phyloP scores from a whole-genome alignment of 1,139 yeast genomes.

The Debaryomyces coudertii region DNA sequence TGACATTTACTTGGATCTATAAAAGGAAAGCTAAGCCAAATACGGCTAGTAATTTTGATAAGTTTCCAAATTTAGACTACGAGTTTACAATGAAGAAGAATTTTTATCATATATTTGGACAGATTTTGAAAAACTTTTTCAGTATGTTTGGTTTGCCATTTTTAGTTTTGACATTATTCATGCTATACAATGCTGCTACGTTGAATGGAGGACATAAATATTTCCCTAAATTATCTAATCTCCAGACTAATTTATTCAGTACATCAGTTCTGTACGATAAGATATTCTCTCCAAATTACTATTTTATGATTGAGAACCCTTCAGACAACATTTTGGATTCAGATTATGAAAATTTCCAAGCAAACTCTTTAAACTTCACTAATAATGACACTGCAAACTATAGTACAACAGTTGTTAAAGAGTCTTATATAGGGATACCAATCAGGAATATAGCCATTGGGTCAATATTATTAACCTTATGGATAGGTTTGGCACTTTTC shows the following conservation, averaged over 20 bases:
- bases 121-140: slow-evolving; percentile 36
- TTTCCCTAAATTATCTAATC: slow-evolving; percentile 20
- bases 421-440: slow-evolving; percentile 13
- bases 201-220: slow-evolving; percentile 16
- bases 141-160: slow-evolving; percentile 49
- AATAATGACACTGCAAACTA: background rate
- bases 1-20: slow-evolving; percentile 18
- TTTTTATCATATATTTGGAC: slow-evolving; percentile 35
- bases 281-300: slow-evolving; percentile 23
- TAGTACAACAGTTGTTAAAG: background rate
- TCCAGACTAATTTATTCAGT: slow-evolving; percentile 30
- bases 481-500: slow-evolving; percentile 32
- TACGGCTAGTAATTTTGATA: too few species aligned
- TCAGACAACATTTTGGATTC: background rate
- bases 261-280: slow-evolving; percentile 31
- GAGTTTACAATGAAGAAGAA: slow-evolving; percentile 25
- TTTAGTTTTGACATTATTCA: slow-evolving; percentile 43
- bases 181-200: slow-evolving; percentile 32
- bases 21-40: slow-evolving; percentile 1
- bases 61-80: background rate
- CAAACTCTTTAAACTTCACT: background rate
- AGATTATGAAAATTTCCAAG: background rate
- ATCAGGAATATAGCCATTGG: slow-evolving; percentile 28
- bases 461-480: slow-evolving; percentile 35
- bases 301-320: background rate